phyloP scores from a whole-genome alignment of 1,284 basidiomycete species.

The Leucoagaricus sp. region DNA sequence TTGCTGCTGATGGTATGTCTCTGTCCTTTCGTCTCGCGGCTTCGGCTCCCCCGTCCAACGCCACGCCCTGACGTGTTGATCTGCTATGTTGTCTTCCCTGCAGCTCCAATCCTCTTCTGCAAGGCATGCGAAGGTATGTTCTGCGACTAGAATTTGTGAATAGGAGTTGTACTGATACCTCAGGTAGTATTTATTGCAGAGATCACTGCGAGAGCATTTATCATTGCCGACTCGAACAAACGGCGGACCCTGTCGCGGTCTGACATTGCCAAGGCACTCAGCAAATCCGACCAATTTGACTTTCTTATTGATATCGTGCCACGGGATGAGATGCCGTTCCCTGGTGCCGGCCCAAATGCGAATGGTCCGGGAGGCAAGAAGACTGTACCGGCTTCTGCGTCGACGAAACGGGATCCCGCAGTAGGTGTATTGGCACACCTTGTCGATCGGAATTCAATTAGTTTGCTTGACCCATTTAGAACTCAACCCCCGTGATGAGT shows the following conservation, averaged over 20 bases:
- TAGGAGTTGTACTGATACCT: conserved; percentile 8
- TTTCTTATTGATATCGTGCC: conserved; percentile 93
- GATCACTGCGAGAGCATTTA: conserved; percentile 91
- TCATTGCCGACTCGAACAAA: conserved; percentile 91
- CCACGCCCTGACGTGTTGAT: conserved; percentile 5
- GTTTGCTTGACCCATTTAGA: not conserved
- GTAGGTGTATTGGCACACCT: not conserved
- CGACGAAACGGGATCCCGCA: conserved; percentile 12
- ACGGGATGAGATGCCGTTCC: conserved; percentile 62
- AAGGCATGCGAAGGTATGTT: conserved; percentile 90
- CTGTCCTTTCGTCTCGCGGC: conserved; percentile 13
- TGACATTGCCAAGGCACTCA: conserved; percentile 89
- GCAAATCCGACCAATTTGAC: conserved; percentile 91
- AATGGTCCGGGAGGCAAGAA: conserved; percentile 13
- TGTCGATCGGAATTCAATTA: not conserved
- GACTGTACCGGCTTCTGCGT: conserved; percentile 3
- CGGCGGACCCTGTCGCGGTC: conserved; percentile 87
- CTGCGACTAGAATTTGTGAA: conserved; percentile 12
- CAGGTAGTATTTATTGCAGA: conserved; percentile 88
- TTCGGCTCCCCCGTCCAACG: not conserved
- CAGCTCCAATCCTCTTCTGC: conserved; percentile 91
- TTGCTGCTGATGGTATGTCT: conserved; percentile 85
- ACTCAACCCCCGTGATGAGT: conserved; percentile 3
- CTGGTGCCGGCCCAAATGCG: conserved; percentile 15
- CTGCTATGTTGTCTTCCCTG: not conserved